Evolutionary conservation across 164 flowering plant species (phyloP).

Genomic region (Macadamia integrifolia): DNA sequence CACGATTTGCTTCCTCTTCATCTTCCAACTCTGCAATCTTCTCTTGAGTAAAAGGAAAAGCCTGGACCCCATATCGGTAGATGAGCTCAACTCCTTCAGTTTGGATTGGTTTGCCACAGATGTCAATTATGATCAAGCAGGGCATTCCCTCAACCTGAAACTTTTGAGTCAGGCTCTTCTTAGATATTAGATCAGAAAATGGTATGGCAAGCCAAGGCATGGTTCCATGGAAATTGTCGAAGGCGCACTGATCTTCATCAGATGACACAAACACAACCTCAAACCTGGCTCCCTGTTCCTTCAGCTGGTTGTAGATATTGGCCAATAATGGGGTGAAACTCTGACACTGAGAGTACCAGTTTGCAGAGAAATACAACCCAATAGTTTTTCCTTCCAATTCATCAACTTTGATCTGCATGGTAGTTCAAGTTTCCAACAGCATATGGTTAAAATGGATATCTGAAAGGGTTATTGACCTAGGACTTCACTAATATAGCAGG

Average conservation of each 20-base stretch:
- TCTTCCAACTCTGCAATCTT: conserved; percentile 11
- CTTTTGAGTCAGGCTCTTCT: conserved; percentile 19
- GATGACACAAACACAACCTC: conserved; percentile 32
- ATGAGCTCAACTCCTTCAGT: conserved; percentile 32
- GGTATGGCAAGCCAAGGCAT: conserved; percentile 40
- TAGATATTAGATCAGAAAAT: conserved; percentile 25
- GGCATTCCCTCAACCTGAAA: conserved; percentile 35
- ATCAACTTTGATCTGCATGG: conserved; percentile 21
- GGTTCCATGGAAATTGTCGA: conserved; percentile 13
- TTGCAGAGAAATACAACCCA: conserved; percentile 31
- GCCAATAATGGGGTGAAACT: conserved; percentile 23
- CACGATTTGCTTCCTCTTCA: conserved; percentile 30
- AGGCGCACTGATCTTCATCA: conserved; percentile 26
- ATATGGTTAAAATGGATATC: too few species aligned
- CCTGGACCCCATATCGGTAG: conserved; percentile 4
- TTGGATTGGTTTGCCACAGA: conserved; percentile 10
- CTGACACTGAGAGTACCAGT: conserved; percentile 28
- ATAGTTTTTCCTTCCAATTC: conserved; percentile 23
- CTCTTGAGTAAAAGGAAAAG: neutral
- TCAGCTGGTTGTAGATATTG: conserved; percentile 9
- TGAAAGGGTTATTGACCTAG: too few species aligned
- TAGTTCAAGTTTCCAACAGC: too few species aligned
- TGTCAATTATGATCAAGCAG: conserved; percentile 17
- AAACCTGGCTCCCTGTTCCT: conserved; percentile 18
- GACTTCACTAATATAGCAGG: too few species aligned